Conservation (phyloP, 2,329 filamentous ascomycete genomes). For the Diaporthe longicolla region DNA sequence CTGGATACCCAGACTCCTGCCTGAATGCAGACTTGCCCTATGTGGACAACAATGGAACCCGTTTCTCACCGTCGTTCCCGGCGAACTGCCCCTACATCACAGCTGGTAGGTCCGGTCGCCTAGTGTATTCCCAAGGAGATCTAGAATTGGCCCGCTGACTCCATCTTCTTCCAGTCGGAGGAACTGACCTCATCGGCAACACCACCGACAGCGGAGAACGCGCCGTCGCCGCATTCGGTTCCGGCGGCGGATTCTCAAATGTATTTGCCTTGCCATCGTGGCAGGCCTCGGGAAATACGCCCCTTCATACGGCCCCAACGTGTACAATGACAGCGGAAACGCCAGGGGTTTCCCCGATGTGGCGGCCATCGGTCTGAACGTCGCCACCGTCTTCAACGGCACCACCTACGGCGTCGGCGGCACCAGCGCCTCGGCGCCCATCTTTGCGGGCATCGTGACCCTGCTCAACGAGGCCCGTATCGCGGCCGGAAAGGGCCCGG, state of each 20-base stretch:
- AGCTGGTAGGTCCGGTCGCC: slow-evolving; percentile 44
- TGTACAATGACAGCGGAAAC: slow-evolving; percentile 41
- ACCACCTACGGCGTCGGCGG: slow-evolving; percentile 58
- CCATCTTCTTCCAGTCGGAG: slow-evolving; percentile 22
- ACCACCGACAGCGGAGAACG: slow-evolving; percentile 43
- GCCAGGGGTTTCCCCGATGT: slow-evolving; percentile 50
- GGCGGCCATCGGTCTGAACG: slow-evolving; percentile 48
- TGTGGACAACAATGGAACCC: slow-evolving; percentile 40
- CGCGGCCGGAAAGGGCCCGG: slow-evolving; percentile 57
- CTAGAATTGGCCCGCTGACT: slow-evolving; percentile 16
- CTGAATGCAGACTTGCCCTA: slow-evolving; percentile 30
- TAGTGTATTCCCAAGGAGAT: slow-evolving; percentile 8
- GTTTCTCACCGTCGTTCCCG: slow-evolving; percentile 38
- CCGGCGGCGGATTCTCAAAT: slow-evolving; percentile 62
- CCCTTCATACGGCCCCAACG: slow-evolving; percentile 45
- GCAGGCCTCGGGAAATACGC: slow-evolving; percentile 51
- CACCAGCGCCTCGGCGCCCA: slow-evolving; percentile 69
- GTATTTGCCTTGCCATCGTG: slow-evolving; percentile 60
- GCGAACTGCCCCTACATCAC: slow-evolving; percentile 42
- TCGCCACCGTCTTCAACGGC: slow-evolving; percentile 48
- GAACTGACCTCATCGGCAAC: slow-evolving; percentile 35
- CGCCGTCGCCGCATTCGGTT: slow-evolving; percentile 48
- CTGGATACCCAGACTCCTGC: slow-evolving; percentile 36
- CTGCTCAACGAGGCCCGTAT: slow-evolving; percentile 75
- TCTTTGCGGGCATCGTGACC: slow-evolving; percentile 70